phyloP scores from a whole-genome alignment of 2,329 filamentous ascomycete species.

The Rugonectria rugulosa region DNA sequence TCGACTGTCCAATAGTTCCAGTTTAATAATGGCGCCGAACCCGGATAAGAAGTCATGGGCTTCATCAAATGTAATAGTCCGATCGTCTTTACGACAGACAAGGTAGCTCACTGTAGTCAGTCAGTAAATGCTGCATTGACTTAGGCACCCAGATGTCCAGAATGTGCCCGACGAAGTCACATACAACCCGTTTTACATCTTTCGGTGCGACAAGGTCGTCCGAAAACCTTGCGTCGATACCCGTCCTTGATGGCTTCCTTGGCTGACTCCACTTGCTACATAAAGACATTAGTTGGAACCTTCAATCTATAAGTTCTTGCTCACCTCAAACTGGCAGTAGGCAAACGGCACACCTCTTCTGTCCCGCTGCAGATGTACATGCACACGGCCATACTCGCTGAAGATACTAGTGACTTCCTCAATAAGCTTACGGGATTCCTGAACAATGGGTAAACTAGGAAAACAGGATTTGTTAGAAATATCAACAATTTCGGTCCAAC shows the following conservation, averaged over 20 bases:
- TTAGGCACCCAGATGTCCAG: background rate
- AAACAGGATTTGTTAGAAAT: background rate
- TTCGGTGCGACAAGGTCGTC: slow-evolving; percentile 66
- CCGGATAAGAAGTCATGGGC: slow-evolving; percentile 50
- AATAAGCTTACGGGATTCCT: slow-evolving; percentile 60
- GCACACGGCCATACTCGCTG: slow-evolving; percentile 62
- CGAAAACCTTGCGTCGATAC: slow-evolving; percentile 58
- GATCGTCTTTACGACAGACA: slow-evolving; percentile 49
- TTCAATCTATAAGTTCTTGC: slow-evolving; percentile 30
- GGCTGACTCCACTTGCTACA: too few species aligned
- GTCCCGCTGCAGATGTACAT: slow-evolving; percentile 70
- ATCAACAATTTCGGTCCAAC: background rate
- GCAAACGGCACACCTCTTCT: slow-evolving; percentile 66
- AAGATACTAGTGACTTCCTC: slow-evolving; percentile 62
- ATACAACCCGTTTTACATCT: slow-evolving; percentile 66
- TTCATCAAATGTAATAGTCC: slow-evolving; percentile 51
- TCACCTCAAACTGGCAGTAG: slow-evolving; percentile 69
- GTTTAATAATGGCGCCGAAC: slow-evolving; percentile 54
- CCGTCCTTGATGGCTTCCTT: slow-evolving; percentile 58
- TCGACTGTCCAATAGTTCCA: slow-evolving; percentile 45
- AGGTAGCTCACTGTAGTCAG: slow-evolving; percentile 54
- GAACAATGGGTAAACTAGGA: slow-evolving; percentile 58
- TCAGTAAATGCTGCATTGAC: slow-evolving; percentile 39
- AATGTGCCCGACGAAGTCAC: slow-evolving; percentile 36
- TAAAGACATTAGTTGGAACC: background rate